Evolutionary conservation across 1,284 basidiomycete species (phyloP).

Genomic region (Microbotryum violaceum): DNA sequence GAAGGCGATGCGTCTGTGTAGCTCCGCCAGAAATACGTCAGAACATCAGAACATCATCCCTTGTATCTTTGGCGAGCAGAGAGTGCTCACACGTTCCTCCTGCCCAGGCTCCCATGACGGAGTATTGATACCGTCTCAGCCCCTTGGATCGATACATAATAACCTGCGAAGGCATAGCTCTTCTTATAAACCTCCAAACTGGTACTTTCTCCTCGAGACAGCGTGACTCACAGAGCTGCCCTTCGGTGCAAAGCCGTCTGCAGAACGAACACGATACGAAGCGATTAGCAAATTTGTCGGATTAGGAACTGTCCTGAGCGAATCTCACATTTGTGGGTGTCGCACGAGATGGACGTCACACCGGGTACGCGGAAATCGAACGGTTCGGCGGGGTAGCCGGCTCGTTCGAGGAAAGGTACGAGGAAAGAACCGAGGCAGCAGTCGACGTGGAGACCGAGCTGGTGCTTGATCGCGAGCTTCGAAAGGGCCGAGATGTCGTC

Average conservation of each 20-base stretch:
- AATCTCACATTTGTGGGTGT: slow-evolving; percentile 70
- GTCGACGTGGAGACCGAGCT: slow-evolving; percentile 75
- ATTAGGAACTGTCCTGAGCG: background rate
- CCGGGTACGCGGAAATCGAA: slow-evolving; percentile 88
- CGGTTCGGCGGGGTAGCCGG: slow-evolving; percentile 44
- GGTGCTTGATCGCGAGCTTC: slow-evolving; percentile 63
- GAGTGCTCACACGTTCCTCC: slow-evolving; percentile 47
- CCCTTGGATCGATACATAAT: slow-evolving; percentile 68
- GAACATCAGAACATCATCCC: slow-evolving; percentile 11
- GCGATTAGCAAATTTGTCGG: background rate
- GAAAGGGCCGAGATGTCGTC: slow-evolving; percentile 77
- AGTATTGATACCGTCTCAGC: slow-evolving; percentile 70
- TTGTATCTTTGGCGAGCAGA: slow-evolving; percentile 5
- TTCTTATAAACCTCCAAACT: no score
- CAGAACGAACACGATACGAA: slow-evolving; percentile 49
- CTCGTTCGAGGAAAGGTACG: slow-evolving; percentile 71
- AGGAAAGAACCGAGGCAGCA: slow-evolving; percentile 90
- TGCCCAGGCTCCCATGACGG: slow-evolving; percentile 69
- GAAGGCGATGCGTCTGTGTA: slow-evolving; percentile 70
- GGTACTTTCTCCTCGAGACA: no score
- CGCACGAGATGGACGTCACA: slow-evolving; percentile 56
- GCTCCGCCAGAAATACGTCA: slow-evolving; percentile 48
- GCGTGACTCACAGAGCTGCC: slow-evolving; percentile 58
- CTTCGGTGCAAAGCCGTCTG: slow-evolving; percentile 44
- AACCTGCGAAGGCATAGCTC: slow-evolving; percentile 37